Base-by-base conservation (phyloP, 2,329 filamentous ascomycete genomes). In the Ophiocordyceps unilateralis region DNA sequence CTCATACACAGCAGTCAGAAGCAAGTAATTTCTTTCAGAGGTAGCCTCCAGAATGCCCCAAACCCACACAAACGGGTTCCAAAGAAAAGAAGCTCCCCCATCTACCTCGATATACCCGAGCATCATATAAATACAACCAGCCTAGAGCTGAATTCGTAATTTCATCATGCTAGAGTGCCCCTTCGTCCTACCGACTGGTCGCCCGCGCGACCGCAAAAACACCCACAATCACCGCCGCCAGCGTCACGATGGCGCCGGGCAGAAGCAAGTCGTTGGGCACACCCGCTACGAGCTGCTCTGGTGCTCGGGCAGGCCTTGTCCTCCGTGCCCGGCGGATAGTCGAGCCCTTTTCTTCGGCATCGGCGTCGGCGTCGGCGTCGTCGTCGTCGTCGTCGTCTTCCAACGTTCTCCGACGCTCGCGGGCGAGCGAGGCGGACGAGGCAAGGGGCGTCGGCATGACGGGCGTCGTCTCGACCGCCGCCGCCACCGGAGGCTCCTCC, bases 191-290 rank as follows among this genome's bases (percentile, higher is more conserved):
- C 56, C 71, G 62, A 60, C 68, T 73, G 30, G 69, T 68, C 48
- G 79, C 66, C 49, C 87, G 78, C 47, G 84, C 79, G 54, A 98
- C 77, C 37, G 87, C 79, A 65, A 98, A 98, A 11, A 96, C 89
- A 50, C 84, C 85, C 36, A 93, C 72, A 61, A 98, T 94, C 32
- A 94, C 88, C 38, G 93, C 85, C 10, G 89, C 91, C 55, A 98
- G 65, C n/a, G 88, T 88, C 45, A 91, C 87, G 58, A 98, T 89
- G 19, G 91, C 91, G 50, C 91, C 91, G 0, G 91, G 91, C 37
- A 96, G 73, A 17, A 98, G 69, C 43, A 96, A 68, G 55, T 98
- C 91, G 56, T 98, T 98, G 9, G 91, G 87, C 28, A 98, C 83
- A 43, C 91, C 91, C 2, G 80, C 74, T 56, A 98, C 89, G 45